phyloP scores from a whole-genome alignment of 2,329 filamentous ascomycete genomes.

The Anthostomella pinea region DNA sequence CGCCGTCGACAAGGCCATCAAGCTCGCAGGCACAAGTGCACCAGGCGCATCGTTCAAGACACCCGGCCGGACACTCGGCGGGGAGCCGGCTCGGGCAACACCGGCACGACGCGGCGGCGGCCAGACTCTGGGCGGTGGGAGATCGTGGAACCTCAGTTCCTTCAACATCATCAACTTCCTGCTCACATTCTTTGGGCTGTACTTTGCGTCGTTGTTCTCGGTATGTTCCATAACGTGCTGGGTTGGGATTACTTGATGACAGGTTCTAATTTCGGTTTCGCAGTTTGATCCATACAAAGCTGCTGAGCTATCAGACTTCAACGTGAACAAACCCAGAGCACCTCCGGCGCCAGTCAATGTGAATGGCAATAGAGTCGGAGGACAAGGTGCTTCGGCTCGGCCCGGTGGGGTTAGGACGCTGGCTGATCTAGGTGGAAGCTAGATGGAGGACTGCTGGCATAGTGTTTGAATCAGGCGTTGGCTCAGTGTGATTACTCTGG shows the following conservation, averaged over 20 bases:
- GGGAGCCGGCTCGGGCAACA: conserved; percentile 21
- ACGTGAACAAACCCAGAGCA: conserved; percentile 43
- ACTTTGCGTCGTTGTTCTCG: conserved; percentile 60
- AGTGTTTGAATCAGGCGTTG: not conserved
- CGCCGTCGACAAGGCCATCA: conserved; percentile 67
- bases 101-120: conserved; percentile 15
- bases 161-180: conserved; percentile 48
- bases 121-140: conserved; percentile 16
- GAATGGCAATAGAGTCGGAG: conserved; percentile 28
- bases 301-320: conserved; percentile 59
- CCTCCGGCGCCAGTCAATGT: conserved; percentile 18
- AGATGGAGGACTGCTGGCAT: too few species aligned
- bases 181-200: conserved; percentile 57
- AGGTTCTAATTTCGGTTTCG: not conserved
- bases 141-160: conserved; percentile 34
- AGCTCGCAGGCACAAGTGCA: conserved; percentile 44
- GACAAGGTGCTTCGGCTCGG: conserved; percentile 20
- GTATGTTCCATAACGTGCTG: conserved; percentile 36
- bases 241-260: not conserved
- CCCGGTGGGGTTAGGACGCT: conserved; percentile 43
- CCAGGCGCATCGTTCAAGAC: conserved; percentile 50
- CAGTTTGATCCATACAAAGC: conserved; percentile 62
- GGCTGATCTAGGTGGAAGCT: conserved; percentile 46
- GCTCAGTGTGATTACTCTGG: not conserved
- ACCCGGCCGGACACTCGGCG: conserved; percentile 57